Percentiles rank a stretch among this genome's conserved stretches.
These are phyloP conservation scores for Salix udensis DNA, from an alignment of 345 rosid species.

Conservation along the genomic window DNA sequence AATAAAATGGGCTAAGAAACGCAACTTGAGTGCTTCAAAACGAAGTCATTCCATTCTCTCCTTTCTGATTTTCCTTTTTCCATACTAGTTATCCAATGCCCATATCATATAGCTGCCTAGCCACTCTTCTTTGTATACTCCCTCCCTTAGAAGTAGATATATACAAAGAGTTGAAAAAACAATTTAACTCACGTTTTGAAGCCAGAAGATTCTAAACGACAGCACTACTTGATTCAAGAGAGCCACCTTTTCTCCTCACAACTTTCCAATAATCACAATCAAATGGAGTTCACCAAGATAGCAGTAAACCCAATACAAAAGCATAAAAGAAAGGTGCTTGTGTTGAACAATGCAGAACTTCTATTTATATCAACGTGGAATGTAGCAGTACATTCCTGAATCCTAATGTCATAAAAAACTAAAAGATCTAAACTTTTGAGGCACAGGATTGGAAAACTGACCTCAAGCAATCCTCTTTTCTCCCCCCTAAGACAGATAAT, in stretches of 20 bases:
- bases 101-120: not conserved
- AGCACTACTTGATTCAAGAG: no score
- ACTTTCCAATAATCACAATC: no score
- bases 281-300: no score
- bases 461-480: slow-evolving; percentile 3
- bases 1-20: not conserved
- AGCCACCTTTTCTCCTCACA: no score
- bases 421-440: not conserved
- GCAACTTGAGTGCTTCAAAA: not conserved
- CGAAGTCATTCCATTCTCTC: not conserved
- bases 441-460: not conserved
- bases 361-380: not conserved
- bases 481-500: not conserved
- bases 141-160: no score
- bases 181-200: no score
- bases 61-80: not conserved
- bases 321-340: not conserved
- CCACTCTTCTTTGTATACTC: not conserved
- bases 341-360: not conserved
- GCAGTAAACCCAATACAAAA: not conserved
- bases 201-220: no score
- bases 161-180: no score
- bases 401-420: not conserved
- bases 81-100: not conserved
- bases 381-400: not conserved